Evolutionary conservation across 164 flowering plant species (phyloP), one percentile per base, ranked within the genome.

Genomic region (Cinnamomum chago): DNA sequence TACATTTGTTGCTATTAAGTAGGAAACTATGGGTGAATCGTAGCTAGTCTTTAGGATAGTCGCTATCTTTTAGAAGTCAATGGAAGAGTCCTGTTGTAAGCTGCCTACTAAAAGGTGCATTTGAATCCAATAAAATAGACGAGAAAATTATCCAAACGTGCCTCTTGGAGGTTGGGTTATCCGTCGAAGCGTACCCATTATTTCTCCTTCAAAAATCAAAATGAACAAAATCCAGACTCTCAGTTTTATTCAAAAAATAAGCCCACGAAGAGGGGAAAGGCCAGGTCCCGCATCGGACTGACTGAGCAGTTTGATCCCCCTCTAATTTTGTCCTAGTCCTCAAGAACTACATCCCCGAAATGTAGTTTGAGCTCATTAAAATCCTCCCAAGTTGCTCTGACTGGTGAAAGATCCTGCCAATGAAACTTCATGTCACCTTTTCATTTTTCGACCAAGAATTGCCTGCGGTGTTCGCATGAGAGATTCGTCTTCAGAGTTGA

Each of bases 401-500:
- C 18, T 58, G 22, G 62, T 58, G 62, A 58, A 13, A 58, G 20
- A 22, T 22, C 23, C 20, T 58, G 18, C 62, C 5, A 58, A 15
- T 58, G 62, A 58, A 58, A 17, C 18, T 55, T 24, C 25, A 13
- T 62, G 27, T 14, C 73, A 13, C 3, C 4, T 35, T 11, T 25
- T 58, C 33, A 1, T 60, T 30, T 6, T 13, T 7, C 33, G 11
- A 20, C 13, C 20, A 20, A 58, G 72, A 70, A 52, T 52, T 20
- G 20, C 28, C 15, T 22, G 70, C n/a, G 47, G n/a, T 67, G 70
- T 67, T 14, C 50, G 47, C 9, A 67, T 14, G 6, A 58, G 47
- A 27, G 73, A 58, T 23, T 27, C 67, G 18, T 25, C 35, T 70
- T 70, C 27, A 70, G 30, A 50, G 28, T 70, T 50, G 72, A 70